These are phyloP conservation scores for Annulohypoxylon stygium DNA, from an alignment of 495 filamentous ascomycete genomes.

Conservation along the genomic window DNA sequence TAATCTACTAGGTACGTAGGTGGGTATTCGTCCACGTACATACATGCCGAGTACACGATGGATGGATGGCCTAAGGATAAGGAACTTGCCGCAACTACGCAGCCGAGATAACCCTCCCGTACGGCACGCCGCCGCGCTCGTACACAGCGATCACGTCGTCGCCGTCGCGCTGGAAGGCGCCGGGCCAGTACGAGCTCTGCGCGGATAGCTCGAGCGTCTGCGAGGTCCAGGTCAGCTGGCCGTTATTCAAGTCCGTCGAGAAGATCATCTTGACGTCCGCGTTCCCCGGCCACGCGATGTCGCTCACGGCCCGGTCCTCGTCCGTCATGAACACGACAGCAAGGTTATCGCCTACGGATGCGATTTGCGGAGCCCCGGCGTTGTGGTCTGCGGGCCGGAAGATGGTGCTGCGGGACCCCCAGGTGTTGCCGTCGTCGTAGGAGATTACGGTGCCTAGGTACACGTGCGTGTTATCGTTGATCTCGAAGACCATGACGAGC, in stretches of 20 bases:
- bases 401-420: constrained; percentile 63
- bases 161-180: constrained; percentile 19
- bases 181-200: constrained; percentile 38
- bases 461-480: constrained; percentile 60
- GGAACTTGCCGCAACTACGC: not conserved
- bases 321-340: constrained; percentile 73
- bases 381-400: constrained; percentile 59
- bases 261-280: constrained; percentile 50
- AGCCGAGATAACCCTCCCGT: constrained; percentile 23
- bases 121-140: constrained; percentile 37
- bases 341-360: constrained; percentile 62
- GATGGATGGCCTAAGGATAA: not conserved
- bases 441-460: constrained; percentile 65
- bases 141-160: constrained; percentile 40
- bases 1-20: not conserved
- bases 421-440: constrained; percentile 68
- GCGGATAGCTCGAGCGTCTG: constrained; percentile 28
- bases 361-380: constrained; percentile 70
- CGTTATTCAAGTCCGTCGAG: constrained; percentile 23
- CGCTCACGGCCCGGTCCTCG: constrained; percentile 55
- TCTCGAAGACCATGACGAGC: constrained; percentile 72
- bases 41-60: no score
- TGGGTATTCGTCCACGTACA: no score
- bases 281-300: constrained; percentile 38
- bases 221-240: constrained; percentile 27